Conservation (phyloP, 1,284 basidiomycete genomes). For the Fomitopsis palustris region DNA sequence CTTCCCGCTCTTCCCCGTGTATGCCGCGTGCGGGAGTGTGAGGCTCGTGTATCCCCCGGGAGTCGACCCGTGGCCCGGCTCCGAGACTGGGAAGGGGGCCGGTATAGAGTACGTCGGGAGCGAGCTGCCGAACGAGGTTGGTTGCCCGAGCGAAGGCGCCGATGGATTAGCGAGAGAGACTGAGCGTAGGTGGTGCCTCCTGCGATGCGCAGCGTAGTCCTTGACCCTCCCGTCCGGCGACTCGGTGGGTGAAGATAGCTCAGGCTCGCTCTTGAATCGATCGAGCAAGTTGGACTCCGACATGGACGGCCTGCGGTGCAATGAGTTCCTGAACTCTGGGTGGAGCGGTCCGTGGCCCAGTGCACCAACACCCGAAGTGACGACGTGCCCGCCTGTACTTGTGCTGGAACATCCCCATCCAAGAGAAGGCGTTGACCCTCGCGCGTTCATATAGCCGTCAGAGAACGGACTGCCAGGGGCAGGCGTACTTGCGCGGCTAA, state of each 20-base stretch:
- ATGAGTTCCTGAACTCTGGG: background rate
- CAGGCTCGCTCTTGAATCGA: constrained; percentile 11
- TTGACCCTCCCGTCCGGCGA: constrained; percentile 23
- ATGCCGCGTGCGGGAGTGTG: constrained; percentile 59
- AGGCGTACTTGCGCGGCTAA: constrained; percentile 25
- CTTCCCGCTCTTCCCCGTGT: constrained; percentile 36
- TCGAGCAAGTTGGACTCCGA: constrained; percentile 8
- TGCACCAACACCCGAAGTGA: background rate
- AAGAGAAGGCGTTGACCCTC: constrained; percentile 1
- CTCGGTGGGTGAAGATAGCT: constrained; percentile 16
- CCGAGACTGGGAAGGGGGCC: constrained; percentile 21
- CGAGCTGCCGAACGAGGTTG: constrained; percentile 13
- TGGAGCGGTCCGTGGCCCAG: background rate
- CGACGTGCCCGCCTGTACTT: background rate
- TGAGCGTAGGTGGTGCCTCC: constrained; percentile 11
- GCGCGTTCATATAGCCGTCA: background rate
- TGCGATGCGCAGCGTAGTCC: constrained; percentile 21
- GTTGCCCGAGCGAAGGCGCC: constrained; percentile 8
- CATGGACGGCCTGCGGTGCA: constrained; percentile 5
- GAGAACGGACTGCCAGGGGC: constrained; percentile 8
- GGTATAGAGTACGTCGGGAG: constrained; percentile 31
- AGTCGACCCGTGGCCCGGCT: constrained; percentile 10
- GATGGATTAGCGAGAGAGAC: background rate
- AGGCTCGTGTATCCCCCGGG: constrained; percentile 60
- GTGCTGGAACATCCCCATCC: constrained; percentile 2